These are phyloP conservation scores for Ogataea neopini DNA, from an alignment of 805 yeast genomes.

Conservation along the genomic window DNA sequence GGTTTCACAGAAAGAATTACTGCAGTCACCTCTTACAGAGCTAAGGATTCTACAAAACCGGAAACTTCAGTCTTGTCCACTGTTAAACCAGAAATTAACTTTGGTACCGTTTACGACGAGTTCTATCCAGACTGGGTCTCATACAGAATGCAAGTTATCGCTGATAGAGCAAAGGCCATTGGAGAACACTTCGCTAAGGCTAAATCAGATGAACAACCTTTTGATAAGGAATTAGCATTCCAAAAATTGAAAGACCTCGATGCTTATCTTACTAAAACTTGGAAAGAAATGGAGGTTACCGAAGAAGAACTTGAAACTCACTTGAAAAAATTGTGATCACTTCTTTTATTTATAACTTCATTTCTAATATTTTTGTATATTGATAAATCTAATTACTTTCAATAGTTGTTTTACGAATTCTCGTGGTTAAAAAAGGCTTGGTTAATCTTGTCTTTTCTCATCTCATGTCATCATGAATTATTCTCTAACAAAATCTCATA, in stretches of 20 bases:
- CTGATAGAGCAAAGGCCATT: conserved; percentile 35
- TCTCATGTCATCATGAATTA: not conserved
- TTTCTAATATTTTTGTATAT: too few relatives aligned
- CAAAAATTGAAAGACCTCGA: conserved; percentile 34
- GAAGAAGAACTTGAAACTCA: conserved; percentile 26
- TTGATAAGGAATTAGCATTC: conserved; percentile 40
- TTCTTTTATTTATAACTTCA: too few relatives aligned
- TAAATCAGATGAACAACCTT: conserved; percentile 29
- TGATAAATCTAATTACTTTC: too few relatives aligned
- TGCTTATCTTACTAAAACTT: conserved; percentile 30
- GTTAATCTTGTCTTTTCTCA: not conserved
- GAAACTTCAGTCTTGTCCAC: conserved; percentile 43
- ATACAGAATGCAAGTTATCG: conserved; percentile 39
- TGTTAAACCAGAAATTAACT: conserved; percentile 40
- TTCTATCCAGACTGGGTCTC: conserved; percentile 43
- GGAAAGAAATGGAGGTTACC: conserved; percentile 37
- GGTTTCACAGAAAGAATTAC: conserved; percentile 44
- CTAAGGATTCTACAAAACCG: conserved; percentile 38
- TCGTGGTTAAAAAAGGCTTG: too few relatives aligned
- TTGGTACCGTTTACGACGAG: conserved; percentile 39
- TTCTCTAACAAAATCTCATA: conserved; percentile 7
- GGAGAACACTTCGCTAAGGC: conserved; percentile 27
- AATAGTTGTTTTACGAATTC: too few relatives aligned
- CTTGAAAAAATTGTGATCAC: not conserved
- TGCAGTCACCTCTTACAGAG: conserved; percentile 44